Base-by-base conservation (phyloP, 2,329 filamentous ascomycete species). In the Sodiomyces alkalinus region DNA sequence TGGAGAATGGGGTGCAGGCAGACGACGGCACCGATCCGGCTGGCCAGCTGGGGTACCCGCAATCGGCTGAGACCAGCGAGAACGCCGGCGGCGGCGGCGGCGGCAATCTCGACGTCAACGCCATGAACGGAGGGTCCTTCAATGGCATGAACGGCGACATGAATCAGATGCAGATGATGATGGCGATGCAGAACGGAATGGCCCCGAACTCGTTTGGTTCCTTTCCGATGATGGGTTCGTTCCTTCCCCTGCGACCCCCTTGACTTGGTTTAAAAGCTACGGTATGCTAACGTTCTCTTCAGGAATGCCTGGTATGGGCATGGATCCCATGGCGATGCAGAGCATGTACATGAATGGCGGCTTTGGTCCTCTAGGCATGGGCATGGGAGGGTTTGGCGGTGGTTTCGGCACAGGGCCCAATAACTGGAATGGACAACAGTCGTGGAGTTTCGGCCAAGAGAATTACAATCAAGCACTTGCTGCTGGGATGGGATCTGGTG, bases 171-270 rank as follows among this genome's bases (percentile, higher is more conserved):
- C 77, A 81, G 51, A 71, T 72, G 73, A 70, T 81, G 75, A 77
- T 80, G 73, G 61, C 72, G 53, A 68, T 83, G 78, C 66, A 79
- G 53, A 68, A 78, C 44, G 68, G 69, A 40, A 74, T 75, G 65
- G 59, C 58, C 24, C 50, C 60, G 17, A 60, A 56, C 39, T 54
- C 55, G 3, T 74, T 74, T 44, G 60, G 62, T 33, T 58, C 57
- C 35, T 76, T 76, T 45, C 64, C 78, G 29, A 83, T 87, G 73
- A 93, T 94, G 80, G 80, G 86, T 94, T 70, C 49, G 80, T 64
- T 26, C 7, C 18, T 6, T 16, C 14, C 8, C 20, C 14, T n/a
- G n/a, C 12, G 7, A 13, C n/a, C 17, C n/a, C 17, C 17, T 32
- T 32, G 27, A 27, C 15, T 17, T 16, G 18, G 13, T 17, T 13